Evolutionary conservation across 2,329 filamentous ascomycete species (phyloP).

Genomic region (Coniochaeta sp.): DNA sequence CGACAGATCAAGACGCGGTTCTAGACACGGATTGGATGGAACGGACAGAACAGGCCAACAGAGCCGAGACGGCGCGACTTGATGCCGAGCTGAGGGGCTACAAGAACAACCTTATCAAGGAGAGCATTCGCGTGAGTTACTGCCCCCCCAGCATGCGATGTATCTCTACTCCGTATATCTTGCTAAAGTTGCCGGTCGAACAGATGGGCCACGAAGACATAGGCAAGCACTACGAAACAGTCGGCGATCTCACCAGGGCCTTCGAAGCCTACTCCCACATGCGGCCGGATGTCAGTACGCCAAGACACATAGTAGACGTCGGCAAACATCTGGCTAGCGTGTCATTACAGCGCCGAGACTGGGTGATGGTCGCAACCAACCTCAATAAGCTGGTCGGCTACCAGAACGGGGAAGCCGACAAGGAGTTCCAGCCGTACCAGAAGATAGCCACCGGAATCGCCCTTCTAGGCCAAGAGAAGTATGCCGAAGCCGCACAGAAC

Average conservation of each 20-base stretch:
- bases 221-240: slow-evolving; percentile 72
- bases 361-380: slow-evolving; percentile 57
- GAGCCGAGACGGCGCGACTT: slow-evolving; percentile 64
- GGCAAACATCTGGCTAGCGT: slow-evolving; percentile 71
- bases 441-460: slow-evolving; percentile 45
- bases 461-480: slow-evolving; percentile 37
- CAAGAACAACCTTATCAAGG: slow-evolving; percentile 95
- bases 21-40: slow-evolving; percentile 72
- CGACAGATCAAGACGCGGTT: slow-evolving; percentile 59
- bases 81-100: slow-evolving; percentile 84
- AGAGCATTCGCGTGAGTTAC: slow-evolving; percentile 74
- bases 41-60: slow-evolving; percentile 57
- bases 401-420: slow-evolving; percentile 29
- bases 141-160: background rate
- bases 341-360: slow-evolving; percentile 69
- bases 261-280: slow-evolving; percentile 76
- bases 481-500: slow-evolving; percentile 56
- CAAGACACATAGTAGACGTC: slow-evolving; percentile 78
- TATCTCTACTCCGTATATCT: background rate
- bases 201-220: slow-evolving; percentile 95
- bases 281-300: slow-evolving; percentile 81
- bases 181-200: background rate
- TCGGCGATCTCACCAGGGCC: slow-evolving; percentile 66
- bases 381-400: slow-evolving; percentile 56
- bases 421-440: slow-evolving; percentile 40